These are phyloP conservation scores for Orychophragmus violaceus DNA, from an alignment of 345 rosid genomes.

Conservation along the genomic window DNA sequence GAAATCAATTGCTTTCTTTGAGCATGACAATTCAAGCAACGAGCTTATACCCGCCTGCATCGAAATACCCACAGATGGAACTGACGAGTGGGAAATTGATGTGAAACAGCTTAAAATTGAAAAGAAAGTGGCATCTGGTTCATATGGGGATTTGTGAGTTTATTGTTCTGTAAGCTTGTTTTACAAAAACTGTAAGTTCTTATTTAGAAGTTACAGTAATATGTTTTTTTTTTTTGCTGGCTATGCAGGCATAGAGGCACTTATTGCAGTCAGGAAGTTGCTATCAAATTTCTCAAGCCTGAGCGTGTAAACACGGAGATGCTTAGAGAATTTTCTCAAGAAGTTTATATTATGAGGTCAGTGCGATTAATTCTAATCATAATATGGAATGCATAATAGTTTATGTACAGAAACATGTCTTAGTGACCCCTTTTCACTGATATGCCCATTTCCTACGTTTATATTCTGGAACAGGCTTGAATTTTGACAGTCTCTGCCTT, in stretches of 20 bases:
- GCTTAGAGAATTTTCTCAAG: conserved; percentile 86
- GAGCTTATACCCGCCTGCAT: conserved; percentile 54
- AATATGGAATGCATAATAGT: not conserved
- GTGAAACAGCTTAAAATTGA: conserved; percentile 59
- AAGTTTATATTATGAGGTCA: conserved; percentile 93
- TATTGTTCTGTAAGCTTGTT: conserved; percentile 5
- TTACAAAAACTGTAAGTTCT: not conserved
- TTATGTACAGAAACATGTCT: not conserved
- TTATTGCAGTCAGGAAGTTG: conserved; percentile 94
- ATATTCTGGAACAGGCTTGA: not conserved
- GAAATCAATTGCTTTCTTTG: conserved; percentile 37
- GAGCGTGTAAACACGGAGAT: conserved; percentile 66
- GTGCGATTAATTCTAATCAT: conserved; percentile 16
- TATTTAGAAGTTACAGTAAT: conserved; percentile 6
- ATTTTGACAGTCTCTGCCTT: not conserved
- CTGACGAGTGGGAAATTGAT: conserved; percentile 96
- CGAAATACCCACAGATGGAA: conserved; percentile 81
- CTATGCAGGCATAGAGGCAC: conserved; percentile 74
- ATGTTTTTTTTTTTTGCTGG: not conserved
- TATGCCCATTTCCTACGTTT: not conserved
- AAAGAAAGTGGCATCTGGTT: conserved; percentile 82
- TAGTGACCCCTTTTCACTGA: not conserved
- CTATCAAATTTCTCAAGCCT: conserved; percentile 81
- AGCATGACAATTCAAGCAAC: conserved; percentile 37
- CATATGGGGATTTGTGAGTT: conserved; percentile 90